Conservation (phyloP, 225 moss, liverwort and hornwort genomes). For the Physcomitrellopsis africana region DNA sequence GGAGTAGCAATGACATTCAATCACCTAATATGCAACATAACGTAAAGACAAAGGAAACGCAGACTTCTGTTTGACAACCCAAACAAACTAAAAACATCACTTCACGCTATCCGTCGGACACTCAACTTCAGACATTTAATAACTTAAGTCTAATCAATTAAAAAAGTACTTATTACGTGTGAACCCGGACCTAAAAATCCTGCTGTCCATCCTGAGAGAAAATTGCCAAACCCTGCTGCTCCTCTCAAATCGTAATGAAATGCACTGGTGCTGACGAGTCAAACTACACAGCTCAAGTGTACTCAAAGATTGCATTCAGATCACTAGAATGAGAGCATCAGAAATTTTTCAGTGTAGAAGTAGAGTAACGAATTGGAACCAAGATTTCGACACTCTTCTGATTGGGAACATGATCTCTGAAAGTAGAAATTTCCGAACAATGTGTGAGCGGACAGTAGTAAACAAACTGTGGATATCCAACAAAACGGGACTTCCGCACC, state of each 20-base stretch:
- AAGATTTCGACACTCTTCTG: neutral
- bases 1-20: neutral
- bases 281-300: neutral
- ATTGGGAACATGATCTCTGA: neutral
- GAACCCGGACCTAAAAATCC: slow-evolving; percentile 26
- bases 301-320: no score
- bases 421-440: neutral
- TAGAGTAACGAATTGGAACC: neutral
- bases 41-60: neutral
- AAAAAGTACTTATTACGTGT: neutral
- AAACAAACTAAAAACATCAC: slow-evolving; percentile 16
- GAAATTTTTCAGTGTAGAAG: neutral
- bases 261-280: neutral
- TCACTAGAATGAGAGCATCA: neutral
- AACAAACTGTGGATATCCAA: neutral
- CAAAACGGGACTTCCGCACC: neutral
- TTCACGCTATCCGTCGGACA: slow-evolving; percentile 4
- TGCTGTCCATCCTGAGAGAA: neutral
- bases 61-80: neutral
- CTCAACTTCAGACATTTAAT: neutral
- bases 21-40: neutral
- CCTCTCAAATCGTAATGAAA: neutral
- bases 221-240: slow-evolving; percentile 22
- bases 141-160: neutral
- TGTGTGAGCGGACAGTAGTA: neutral